Conservation (phyloP, 257 asterid species). For the Lycium ferocissimum region DNA sequence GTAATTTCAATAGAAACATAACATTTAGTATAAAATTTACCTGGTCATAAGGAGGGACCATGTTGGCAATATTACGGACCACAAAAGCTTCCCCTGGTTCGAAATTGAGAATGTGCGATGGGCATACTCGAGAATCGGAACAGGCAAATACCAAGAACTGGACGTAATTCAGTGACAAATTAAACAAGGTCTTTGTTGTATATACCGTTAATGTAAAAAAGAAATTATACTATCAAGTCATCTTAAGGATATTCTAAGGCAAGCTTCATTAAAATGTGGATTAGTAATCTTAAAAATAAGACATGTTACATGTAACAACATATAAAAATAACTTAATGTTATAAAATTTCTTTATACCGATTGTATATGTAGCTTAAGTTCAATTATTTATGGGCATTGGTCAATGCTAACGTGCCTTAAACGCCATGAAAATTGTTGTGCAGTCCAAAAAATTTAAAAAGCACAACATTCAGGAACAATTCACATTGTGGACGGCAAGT, state of each 20-base stretch:
- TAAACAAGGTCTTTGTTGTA: background rate
- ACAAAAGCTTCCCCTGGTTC: constrained; percentile 61
- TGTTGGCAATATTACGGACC: constrained; percentile 58
- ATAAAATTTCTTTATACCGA: too few relatives aligned
- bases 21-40: constrained; percentile 28
- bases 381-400: too few relatives aligned
- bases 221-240: too few relatives aligned
- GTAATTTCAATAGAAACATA: too few relatives aligned
- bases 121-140: constrained; percentile 59
- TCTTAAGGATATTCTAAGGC: too few relatives aligned
- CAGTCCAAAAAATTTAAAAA: background rate
- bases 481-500: background rate
- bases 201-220: too few relatives aligned
- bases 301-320: too few relatives aligned
- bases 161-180: background rate
- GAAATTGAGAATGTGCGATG: constrained; percentile 55
- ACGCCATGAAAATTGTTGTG: background rate
- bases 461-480: background rate
- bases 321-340: too few relatives aligned
- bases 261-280: too few relatives aligned
- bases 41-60: constrained; percentile 63
- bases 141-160: constrained; percentile 62
- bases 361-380: too few relatives aligned
- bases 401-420: constrained; percentile 13
- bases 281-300: too few relatives aligned